Conservation (phyloP, 2,329 filamentous ascomycete species). For the Hypoxylon sp. region DNA sequence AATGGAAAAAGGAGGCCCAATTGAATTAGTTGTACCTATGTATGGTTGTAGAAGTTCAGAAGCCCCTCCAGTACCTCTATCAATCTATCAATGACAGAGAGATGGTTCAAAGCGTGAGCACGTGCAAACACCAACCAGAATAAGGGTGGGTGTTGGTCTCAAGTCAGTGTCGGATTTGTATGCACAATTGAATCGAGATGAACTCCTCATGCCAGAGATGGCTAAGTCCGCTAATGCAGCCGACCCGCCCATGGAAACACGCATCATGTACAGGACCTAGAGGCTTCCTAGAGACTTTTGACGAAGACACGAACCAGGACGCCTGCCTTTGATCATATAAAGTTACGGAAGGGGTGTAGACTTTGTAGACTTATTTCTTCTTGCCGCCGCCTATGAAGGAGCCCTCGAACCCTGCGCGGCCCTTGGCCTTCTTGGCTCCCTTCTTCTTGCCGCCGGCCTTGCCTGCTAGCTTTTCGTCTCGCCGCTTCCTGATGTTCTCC, state of each 20-base stretch:
- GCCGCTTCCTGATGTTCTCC: slow-evolving; percentile 79
- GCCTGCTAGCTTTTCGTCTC: slow-evolving; percentile 75
- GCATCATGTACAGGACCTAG: slow-evolving; percentile 9
- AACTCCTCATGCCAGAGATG: not conserved
- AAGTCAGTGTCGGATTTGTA: not conserved
- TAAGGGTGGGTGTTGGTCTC: not conserved
- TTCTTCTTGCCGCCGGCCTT: slow-evolving; percentile 69
- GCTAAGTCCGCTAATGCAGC: slow-evolving; percentile 10
- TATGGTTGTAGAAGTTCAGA: no score
- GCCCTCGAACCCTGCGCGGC: slow-evolving; percentile 72
- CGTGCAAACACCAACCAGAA: not conserved
- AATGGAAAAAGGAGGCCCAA: no score
- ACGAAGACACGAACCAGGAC: not conserved
- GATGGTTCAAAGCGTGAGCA: not conserved
- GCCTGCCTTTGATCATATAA: not conserved
- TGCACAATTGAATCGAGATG: not conserved
- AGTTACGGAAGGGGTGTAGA: no score
- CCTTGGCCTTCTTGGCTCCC: slow-evolving; percentile 59
- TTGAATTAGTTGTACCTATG: no score
- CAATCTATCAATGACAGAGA: no score
- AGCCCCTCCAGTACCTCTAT: no score
- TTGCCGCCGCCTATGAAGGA: slow-evolving; percentile 72
- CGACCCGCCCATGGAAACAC: slow-evolving; percentile 4
- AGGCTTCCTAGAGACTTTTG: not conserved
- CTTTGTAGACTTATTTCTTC: slow-evolving; percentile 50